phyloP scores from a whole-genome alignment of 345 rosid genomes.

The Camelina neglecta region DNA sequence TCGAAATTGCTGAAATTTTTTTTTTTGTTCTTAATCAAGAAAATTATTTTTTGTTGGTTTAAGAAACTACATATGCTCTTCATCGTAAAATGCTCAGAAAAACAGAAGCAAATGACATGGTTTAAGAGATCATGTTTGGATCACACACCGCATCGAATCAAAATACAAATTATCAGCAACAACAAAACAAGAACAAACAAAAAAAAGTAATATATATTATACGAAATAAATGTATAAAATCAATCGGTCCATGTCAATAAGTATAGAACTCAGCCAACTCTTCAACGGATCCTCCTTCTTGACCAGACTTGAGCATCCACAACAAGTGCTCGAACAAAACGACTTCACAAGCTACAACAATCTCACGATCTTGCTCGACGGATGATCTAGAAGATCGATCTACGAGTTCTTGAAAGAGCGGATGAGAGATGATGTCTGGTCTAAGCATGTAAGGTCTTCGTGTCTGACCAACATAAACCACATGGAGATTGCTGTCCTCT shows the following conservation, averaged over 20 bases:
- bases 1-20: neutral
- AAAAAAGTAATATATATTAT: constrained; percentile 18
- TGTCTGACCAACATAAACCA: constrained; percentile 90
- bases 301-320: constrained; percentile 80
- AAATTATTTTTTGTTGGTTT: neutral
- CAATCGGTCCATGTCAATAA: constrained; percentile 40
- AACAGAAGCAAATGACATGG: constrained; percentile 41
- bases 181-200: constrained; percentile 29
- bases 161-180: constrained; percentile 33
- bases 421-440: constrained; percentile 66
- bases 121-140: constrained; percentile 42
- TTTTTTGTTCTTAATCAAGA: neutral
- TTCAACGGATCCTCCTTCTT: constrained; percentile 46
- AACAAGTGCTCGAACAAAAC: constrained; percentile 92
- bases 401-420: constrained; percentile 76
- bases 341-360: constrained; percentile 81
- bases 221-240: constrained; percentile 37
- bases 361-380: constrained; percentile 43
- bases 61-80: constrained; percentile 33
- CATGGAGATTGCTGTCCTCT: constrained; percentile 48
- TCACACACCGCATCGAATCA: constrained; percentile 40
- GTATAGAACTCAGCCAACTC: constrained; percentile 69
- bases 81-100: constrained; percentile 41
- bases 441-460: constrained; percentile 72
- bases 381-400: constrained; percentile 57